Evolutionary conservation across 495 filamentous ascomycete species (phyloP), one percentile per base, ranked within the genome.

Genomic region (Evernia prunastri): DNA sequence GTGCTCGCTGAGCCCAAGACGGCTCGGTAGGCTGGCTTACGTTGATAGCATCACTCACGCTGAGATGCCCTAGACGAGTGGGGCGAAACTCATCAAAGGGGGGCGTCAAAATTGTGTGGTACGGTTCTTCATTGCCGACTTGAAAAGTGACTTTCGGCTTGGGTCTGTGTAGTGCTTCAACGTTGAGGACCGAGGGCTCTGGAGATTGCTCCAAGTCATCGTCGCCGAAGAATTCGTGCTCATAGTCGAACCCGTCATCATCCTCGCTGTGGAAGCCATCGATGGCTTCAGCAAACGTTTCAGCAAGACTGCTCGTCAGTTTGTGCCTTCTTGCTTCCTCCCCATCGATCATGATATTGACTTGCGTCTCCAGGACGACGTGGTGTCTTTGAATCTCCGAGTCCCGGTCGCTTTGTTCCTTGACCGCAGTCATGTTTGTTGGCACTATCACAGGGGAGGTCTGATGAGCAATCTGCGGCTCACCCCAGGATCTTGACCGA

Each of bases 1-100:
- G 71, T 53, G 66, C 66, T 39, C 71, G 71, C 36, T 59, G 49
- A 12, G 36, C 18, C 20, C 25, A 49, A n/a, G 31, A 35, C 27
- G 29, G 27, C 39, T 45, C 60, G 35, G 25, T 17, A 37, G 57
- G 25, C 35, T 60, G 58, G 58, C 56, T 59, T 20, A 65, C 58
- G 43, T 54, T 47, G 36, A 63, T 63, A 9, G 39, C 63, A 2
- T 65, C 54, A 33, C 63, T 65, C 20, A 56, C 36, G 47, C 45
- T 63, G 23, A 63, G 29, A 35, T 53, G 15, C 12, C 27, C n/a
- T 27, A 36, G 18, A 54, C 20, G 31, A 29, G 27, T 31, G 20
- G 23, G 49, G 13, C 53, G 33, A 37, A 59, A n/a, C 20, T 64
- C 29, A 53, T 64, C 40, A 20, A 51, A 3, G 10, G 23, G 33